These are phyloP conservation scores for Sarocladium kiliense DNA, from an alignment of 2,329 filamentous ascomycete species.

Conservation along the genomic window DNA sequence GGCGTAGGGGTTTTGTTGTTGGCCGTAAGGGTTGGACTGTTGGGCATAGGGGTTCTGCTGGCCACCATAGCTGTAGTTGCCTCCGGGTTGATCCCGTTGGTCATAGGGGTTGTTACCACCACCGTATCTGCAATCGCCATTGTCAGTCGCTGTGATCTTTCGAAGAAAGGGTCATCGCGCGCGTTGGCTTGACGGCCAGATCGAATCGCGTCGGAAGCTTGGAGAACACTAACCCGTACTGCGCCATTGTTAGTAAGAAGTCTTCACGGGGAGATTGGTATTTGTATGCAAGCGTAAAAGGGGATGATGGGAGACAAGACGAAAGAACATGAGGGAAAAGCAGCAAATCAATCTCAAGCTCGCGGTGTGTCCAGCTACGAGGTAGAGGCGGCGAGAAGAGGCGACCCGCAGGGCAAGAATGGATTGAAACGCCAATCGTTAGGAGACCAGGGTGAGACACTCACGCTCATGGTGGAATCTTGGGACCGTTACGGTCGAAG, in stretches of 20 bases:
- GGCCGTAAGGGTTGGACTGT: slow-evolving; percentile 15
- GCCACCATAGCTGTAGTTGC: slow-evolving; percentile 32
- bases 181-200: background rate
- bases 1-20: slow-evolving; percentile 17
- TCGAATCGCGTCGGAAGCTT: slow-evolving; percentile 1
- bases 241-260: slow-evolving; percentile 10
- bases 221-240: slow-evolving; percentile 12
- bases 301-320: background rate
- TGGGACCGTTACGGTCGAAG: background rate
- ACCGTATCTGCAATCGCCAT: slow-evolving; percentile 42
- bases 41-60: slow-evolving; percentile 14
- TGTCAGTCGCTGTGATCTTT: slow-evolving; percentile 24
- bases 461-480: slow-evolving; percentile 42
- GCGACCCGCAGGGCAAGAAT: slow-evolving; percentile 6
- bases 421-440: slow-evolving; percentile 11
- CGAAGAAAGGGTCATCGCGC: background rate
- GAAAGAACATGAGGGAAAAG: background rate
- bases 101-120: slow-evolving; percentile 54
- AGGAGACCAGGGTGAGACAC: slow-evolving; percentile 27
- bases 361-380: background rate
- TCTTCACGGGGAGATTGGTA: background rate
- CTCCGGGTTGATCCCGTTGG: slow-evolving; percentile 37
- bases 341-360: background rate
- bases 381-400: background rate
- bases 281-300: background rate